phyloP scores from a whole-genome alignment of 768 basidiomycete species.

The Phylloporus arenicola region DNA sequence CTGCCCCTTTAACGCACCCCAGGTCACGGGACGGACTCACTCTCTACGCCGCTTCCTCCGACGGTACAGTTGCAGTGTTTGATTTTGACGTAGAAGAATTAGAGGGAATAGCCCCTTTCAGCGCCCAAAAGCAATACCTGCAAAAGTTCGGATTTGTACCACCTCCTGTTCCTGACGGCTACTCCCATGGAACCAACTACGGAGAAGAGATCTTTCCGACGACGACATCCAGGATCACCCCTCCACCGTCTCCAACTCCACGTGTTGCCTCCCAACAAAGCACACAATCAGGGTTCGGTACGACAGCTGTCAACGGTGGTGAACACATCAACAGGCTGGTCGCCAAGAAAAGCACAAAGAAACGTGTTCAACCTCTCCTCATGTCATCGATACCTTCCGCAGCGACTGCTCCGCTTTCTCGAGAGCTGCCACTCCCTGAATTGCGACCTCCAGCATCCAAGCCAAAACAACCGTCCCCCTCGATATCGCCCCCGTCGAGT shows the following conservation, averaged over 20 bases:
- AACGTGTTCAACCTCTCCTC: constrained; percentile 50
- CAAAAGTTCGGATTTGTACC: constrained; percentile 73
- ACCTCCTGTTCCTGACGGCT: constrained; percentile 66
- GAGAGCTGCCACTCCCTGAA: constrained; percentile 11
- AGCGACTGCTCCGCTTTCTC: constrained; percentile 12
- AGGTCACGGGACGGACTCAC: constrained; percentile 93
- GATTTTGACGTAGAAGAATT: constrained; percentile 75
- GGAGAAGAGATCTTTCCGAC: constrained; percentile 20
- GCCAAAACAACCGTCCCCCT: constrained; percentile 23
- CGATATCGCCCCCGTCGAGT: constrained; percentile 44
- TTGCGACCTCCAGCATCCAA: constrained; percentile 22
- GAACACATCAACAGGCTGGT: constrained; percentile 70
- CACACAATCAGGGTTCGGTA: constrained; percentile 39
- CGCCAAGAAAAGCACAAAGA: constrained; percentile 68
- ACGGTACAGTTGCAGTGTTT: constrained; percentile 90
- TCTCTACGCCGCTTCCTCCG: constrained; percentile 91
- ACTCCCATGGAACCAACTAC: constrained; percentile 46
- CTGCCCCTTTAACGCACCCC: constrained; percentile 6
- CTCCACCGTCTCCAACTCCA: constrained; percentile 45
- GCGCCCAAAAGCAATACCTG: constrained; percentile 73
- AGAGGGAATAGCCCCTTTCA: constrained; percentile 72
- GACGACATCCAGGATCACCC: constrained; percentile 33
- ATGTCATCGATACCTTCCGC: constrained; percentile 36
- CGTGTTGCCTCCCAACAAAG: constrained; percentile 29
- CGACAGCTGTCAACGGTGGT: constrained; percentile 35